A percentile compares a stretch with the other conserved stretches of the same genome.
Evolutionary conservation across 2,329 filamentous ascomycete genomes (phyloP).

Genomic region (Sporothrix pallida): DNA sequence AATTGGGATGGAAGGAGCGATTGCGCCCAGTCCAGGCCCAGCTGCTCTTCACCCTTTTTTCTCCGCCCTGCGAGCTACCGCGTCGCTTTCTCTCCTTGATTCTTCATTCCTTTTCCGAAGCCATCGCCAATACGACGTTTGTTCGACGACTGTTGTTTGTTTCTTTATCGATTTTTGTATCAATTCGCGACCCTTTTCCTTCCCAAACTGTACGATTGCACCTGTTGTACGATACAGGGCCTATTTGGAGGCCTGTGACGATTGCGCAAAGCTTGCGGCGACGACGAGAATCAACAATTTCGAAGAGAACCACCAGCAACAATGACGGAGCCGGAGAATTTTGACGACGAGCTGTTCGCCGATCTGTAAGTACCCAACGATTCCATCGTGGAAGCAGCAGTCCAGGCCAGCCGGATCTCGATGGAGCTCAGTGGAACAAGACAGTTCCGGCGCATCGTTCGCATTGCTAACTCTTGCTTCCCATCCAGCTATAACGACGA

Average conservation of each 20-base stretch:
- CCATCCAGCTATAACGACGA: slow-evolving; percentile 67
- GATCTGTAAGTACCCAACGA: slow-evolving; percentile 70
- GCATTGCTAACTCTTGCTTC: neutral
- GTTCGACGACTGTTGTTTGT: neutral
- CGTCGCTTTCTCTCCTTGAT: neutral
- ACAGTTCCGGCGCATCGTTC: neutral
- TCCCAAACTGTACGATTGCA: neutral
- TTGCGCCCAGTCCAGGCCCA: neutral
- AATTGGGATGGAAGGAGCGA: slow-evolving; percentile 1
- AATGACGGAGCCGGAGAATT: slow-evolving; percentile 78
- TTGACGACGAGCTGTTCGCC: slow-evolving; percentile 89
- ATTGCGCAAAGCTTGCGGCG: too few relatives aligned
- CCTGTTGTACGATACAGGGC: slow-evolving; percentile 8
- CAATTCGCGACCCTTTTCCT: neutral
- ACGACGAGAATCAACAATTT: neutral
- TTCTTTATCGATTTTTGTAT: neutral
- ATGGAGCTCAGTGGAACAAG: neutral
- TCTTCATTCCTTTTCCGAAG: neutral
- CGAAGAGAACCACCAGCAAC: slow-evolving; percentile 12
- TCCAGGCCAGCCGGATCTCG: neutral
- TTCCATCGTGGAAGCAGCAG: neutral
- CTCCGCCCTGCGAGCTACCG: slow-evolving; percentile 3
- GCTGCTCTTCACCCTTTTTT: neutral
- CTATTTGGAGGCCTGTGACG: too few relatives aligned
- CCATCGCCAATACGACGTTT: neutral